Evolutionary conservation across 1,284 basidiomycete genomes (phyloP), one percentile per base, ranked within the genome.

Genomic region (Laetiporus sulphureus): DNA sequence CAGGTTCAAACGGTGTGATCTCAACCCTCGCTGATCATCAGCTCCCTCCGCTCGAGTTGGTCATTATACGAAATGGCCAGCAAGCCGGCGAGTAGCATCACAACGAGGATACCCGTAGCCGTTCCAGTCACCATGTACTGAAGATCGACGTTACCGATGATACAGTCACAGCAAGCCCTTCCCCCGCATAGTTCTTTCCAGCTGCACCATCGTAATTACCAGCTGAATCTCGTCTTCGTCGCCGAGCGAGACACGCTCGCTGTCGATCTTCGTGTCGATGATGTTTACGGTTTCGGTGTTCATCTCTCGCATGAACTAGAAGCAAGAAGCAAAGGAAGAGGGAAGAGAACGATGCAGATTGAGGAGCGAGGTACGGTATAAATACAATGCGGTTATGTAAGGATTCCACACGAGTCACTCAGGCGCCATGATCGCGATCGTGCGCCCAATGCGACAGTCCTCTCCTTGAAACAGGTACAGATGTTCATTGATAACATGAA

Each of bases 1-100:
- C 89, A 91, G 85, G 88, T 91, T 89, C 85, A 67, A 78, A 82
- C 88, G 88, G 88, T 91, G 77, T 90, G 49, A 84, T 91, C 89
- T 91, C 88, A 91, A 90, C 67, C 83, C 75, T 65, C 63, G 66
- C 53, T 53, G 48, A 46, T 42, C 44, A 27, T 50, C 48, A 37
- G 36, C 51, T 40, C 38, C 41, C 39, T 47, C 23, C 36, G 24
- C 27, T 45, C 45, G 44, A 40, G 40, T 60, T 55, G 51, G 54
- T 50, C 47, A 48, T 52, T 53, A 44, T 49, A 52, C 52, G 25
- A 48, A 47, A 60, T 48, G 44, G 41, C 45, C 55, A 40, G 46
- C 51, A 52, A 54, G 42, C 52, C 15, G 41, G 46, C 53, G 48
- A 46, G 45, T 45, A 49, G 51, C 41, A 40, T 57, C 47, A 44